A percentile compares a stretch with the other conserved stretches of the same genome.
phyloP scores from a whole-genome alignment of 768 basidiomycete species.

The Lanmaoa rubissima region DNA sequence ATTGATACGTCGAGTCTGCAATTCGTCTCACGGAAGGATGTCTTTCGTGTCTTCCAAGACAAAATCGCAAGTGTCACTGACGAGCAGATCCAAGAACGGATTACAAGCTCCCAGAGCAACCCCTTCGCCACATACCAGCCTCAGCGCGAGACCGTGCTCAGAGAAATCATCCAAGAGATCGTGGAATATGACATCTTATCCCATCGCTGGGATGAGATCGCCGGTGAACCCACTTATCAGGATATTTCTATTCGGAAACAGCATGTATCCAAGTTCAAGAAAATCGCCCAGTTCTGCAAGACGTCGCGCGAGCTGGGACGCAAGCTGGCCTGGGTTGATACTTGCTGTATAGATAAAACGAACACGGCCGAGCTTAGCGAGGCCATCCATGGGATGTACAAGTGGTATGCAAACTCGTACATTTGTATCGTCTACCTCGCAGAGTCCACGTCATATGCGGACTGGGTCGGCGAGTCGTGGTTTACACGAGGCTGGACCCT shows the following conservation, averaged over 20 bases:
- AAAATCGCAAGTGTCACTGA: slow-evolving; percentile 3
- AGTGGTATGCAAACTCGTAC: slow-evolving; percentile 22
- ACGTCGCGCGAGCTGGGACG: neutral
- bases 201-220: slow-evolving; percentile 10
- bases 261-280: neutral
- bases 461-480: slow-evolving; percentile 10
- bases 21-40: slow-evolving; percentile 3
- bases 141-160: neutral
- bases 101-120: neutral
- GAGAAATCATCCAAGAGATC: slow-evolving; percentile 13
- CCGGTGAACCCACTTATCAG: slow-evolving; percentile 9
- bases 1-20: slow-evolving; percentile 6
- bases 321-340: slow-evolving; percentile 17
- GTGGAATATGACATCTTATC: slow-evolving; percentile 14
- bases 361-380: slow-evolving; percentile 19
- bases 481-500: slow-evolving; percentile 12
- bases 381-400: slow-evolving; percentile 21
- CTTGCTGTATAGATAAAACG: slow-evolving; percentile 21
- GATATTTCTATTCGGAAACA: neutral
- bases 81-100: neutral
- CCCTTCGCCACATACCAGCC: neutral
- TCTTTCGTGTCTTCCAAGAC: slow-evolving; percentile 8
- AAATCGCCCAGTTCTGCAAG: slow-evolving; percentile 7
- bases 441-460: neutral
- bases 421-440: slow-evolving; percentile 22